Base-by-base conservation (phyloP, 2,329 filamentous ascomycete genomes). In the Magnaporthiopsis incrustans region DNA sequence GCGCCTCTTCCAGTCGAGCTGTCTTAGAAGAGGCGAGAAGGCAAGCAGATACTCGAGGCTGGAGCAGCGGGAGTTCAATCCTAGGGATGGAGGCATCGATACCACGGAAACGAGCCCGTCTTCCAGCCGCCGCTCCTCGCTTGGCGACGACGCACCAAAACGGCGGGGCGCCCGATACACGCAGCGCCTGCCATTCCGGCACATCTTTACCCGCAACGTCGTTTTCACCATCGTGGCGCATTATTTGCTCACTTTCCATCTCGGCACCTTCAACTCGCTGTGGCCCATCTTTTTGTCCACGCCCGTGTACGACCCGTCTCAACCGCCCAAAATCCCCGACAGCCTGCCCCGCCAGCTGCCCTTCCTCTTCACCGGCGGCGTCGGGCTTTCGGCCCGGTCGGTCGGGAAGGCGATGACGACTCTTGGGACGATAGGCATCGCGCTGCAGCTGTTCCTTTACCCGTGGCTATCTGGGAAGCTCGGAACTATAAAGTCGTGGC, bases 351-450 rank as follows among this genome's bases (percentile, higher is more conserved):
- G 77, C 64, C 68, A 74, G 66, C 74, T 83, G 65, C 81, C 86
- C 0, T 85, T 89, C 70, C 75, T 82, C 66, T 92, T 92, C 71
- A 86, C 87, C 0, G 90, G 91, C 33, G 91, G 91, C 2, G 79
- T 95, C 0, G 89, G 89, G n/a, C 82, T 95, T 63, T 84, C 85
- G 0, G 87, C 90, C 0, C 81, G 83, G 1, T 83, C 85, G 2
- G 89, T 95, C 38, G 91, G 91, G n/a, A 77, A 90, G 58, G 89
- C 89, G 5, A 92, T 93, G 78, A 87, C 90, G 2, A 87, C 90
- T 62, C 82, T 95, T 22, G 91, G 91, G 11, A 76, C 85, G 61
- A 86, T 94, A 58, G 91, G 91, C n/a, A 88, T 95, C 53, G 77
- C 81, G 0, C 78, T 95, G 59, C 89, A 92, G 72, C 81, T 92